Evolutionary conservation across 2,329 filamentous ascomycete species (phyloP).

Genomic region (Myotisia sp.): DNA sequence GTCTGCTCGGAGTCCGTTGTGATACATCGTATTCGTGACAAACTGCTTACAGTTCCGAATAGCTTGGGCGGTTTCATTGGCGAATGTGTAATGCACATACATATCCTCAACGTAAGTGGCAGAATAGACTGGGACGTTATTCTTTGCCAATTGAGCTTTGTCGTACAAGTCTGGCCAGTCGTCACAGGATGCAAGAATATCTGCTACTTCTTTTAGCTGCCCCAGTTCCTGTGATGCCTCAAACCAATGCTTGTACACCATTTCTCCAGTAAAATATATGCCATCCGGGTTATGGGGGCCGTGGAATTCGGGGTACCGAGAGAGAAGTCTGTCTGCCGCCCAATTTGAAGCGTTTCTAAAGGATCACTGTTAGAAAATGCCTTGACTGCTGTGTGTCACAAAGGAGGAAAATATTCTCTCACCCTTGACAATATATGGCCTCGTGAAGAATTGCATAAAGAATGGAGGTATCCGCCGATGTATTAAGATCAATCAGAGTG

Average conservation of each 20-base stretch:
- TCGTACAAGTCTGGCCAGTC: constrained; percentile 71
- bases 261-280: constrained; percentile 77
- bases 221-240: constrained; percentile 62
- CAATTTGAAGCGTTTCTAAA: constrained; percentile 49
- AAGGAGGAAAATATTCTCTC: constrained; percentile 13
- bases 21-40: constrained; percentile 76
- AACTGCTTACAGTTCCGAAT: constrained; percentile 68
- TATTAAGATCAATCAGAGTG: constrained; percentile 49
- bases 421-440: constrained; percentile 65
- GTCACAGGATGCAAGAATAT: constrained; percentile 51
- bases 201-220: constrained; percentile 53
- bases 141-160: constrained; percentile 54
- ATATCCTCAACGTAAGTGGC: constrained; percentile 77
- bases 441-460: constrained; percentile 84
- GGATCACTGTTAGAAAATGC: not conserved
- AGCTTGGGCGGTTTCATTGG: constrained; percentile 56
- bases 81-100: constrained; percentile 72
- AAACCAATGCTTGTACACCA: constrained; percentile 79
- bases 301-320: constrained; percentile 33
- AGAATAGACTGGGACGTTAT: constrained; percentile 74
- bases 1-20: constrained; percentile 63
- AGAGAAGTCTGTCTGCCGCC: constrained; percentile 45
- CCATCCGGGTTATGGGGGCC: constrained; percentile 34
- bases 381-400: not conserved
- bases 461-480: constrained; percentile 59